phyloP scores from a whole-genome alignment of 2,329 filamentous ascomycete species.

The Cordyceps militaris region DNA sequence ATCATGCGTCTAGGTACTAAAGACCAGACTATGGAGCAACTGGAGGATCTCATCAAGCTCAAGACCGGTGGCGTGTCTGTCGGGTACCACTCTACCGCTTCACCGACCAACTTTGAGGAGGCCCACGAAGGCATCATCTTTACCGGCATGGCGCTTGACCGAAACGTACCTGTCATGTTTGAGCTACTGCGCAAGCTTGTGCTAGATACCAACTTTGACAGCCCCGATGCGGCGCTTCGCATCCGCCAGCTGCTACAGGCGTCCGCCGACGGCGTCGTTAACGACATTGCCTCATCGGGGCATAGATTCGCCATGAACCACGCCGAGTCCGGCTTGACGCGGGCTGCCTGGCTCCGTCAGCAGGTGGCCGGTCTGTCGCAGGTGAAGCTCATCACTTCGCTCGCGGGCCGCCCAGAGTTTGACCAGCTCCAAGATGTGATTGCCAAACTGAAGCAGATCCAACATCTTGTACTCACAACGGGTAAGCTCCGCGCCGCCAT shows the following conservation, averaged over 20 bases:
- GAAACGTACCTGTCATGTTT: constrained; percentile 87
- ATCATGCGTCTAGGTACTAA: constrained; percentile 91
- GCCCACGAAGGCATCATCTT: constrained; percentile 78
- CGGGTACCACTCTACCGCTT: constrained; percentile 75
- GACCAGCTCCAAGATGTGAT: constrained; percentile 71
- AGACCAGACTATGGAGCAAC: constrained; percentile 81
- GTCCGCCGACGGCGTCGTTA: constrained; percentile 81
- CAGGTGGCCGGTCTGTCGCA: constrained; percentile 88
- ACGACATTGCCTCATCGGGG: constrained; percentile 83
- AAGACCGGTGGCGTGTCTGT: constrained; percentile 89
- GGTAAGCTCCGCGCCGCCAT: constrained; percentile 69
- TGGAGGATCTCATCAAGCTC: constrained; percentile 92
- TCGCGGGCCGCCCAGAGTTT: constrained; percentile 64
- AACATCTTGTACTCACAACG: constrained; percentile 66
- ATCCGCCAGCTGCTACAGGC: constrained; percentile 82
- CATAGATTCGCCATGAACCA: constrained; percentile 80
- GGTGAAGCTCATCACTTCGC: constrained; percentile 71
- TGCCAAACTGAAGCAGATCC: constrained; percentile 76
- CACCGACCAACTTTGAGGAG: constrained; percentile 61
- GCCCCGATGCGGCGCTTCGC: constrained; percentile 69
- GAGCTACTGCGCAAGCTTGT: constrained; percentile 74
- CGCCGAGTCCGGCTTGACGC: constrained; percentile 72
- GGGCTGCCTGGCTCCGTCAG: constrained; percentile 65
- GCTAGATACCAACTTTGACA: constrained; percentile 83
- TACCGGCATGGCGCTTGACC: constrained; percentile 79